Conservation (phyloP, 805 yeast species). For the Scheffersomyces amazonensis region DNA sequence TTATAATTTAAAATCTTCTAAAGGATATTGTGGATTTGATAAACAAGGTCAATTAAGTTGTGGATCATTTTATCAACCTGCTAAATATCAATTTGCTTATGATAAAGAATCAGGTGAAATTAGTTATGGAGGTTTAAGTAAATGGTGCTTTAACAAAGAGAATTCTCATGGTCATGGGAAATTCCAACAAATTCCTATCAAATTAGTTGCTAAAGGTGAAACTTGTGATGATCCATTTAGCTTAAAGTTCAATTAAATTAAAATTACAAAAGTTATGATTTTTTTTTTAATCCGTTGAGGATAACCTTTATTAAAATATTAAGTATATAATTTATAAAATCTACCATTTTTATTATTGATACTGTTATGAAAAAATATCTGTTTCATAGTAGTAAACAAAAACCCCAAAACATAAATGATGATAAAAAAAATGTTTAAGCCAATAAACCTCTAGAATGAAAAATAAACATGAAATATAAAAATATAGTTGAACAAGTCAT, state of each 20-base stretch:
- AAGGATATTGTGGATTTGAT: constrained; percentile 67
- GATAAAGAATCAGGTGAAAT: constrained; percentile 44
- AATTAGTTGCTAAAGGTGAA: constrained; percentile 11
- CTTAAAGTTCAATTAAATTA: constrained; percentile 1
- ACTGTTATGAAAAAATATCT: constrained; percentile 4
- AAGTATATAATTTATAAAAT: constrained; percentile 16
- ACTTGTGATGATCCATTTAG: constrained; percentile 11
- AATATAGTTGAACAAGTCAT: constrained; percentile 6
- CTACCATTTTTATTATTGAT: constrained; percentile 22
- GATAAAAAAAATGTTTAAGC: not conserved
- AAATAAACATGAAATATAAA: constrained; percentile 1
- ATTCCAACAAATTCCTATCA: constrained; percentile 19
- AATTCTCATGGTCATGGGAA: constrained; percentile 22
- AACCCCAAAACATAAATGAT: constrained; percentile 1
- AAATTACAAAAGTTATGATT: not conserved
- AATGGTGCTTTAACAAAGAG: constrained; percentile 56
- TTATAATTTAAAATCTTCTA: constrained; percentile 62
- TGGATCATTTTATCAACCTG: constrained; percentile 12
- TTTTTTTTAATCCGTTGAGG: constrained; percentile 38
- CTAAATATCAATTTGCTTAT: constrained; percentile 51
- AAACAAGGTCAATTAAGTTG: constrained; percentile 17
- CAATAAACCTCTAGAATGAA: not conserved
- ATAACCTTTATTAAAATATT: constrained; percentile 22
- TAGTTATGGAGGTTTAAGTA: constrained; percentile 57
- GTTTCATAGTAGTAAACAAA: constrained; percentile 9